Evolutionary conservation across 2,329 filamentous ascomycete species (phyloP), one percentile per base, ranked within the genome.

Genomic region (Orbilia quercus): DNA sequence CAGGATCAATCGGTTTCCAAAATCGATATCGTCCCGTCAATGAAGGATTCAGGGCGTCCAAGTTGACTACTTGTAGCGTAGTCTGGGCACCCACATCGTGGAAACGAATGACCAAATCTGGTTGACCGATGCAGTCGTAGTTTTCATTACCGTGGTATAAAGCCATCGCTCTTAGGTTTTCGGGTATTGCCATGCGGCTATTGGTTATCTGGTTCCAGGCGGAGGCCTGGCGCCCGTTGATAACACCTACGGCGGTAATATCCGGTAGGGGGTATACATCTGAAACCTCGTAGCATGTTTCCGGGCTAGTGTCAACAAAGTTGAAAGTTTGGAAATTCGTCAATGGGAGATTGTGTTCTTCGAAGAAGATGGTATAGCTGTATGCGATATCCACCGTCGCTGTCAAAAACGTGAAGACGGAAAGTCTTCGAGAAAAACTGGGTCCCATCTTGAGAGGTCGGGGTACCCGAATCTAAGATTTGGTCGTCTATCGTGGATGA

Each of bases 61-160:
- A n/a, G 23, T 60, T 53, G 1, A 66, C 40, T 2, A 66, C 44
- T 20, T 73, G 69, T 14, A 44, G 23, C 5, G 53, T 42, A 2
- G 48, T 62, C 12, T 28, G 44, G 1, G 48, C 45, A 6, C 42
- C 36, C 5, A 50, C 18, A n/a, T 73, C 69, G 7, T 55, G n/a
- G 16, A 73, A 73, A 2, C 69, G 53, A 22, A 73, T 73, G n/a
- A 73, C 7, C 1, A 50, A 20, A 18, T 59, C 54, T 0, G 69
- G 60, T 4, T 4, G 11, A 12, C 60, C 60, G n/a, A 55, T 12
- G 47, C 69, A 73, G 4, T 66, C 57, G 12, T 16, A 50, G 9
- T 64, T 64, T 1, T 44, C 25, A 1, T n/a, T 23, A 7, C 51
- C 67, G 1, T 45, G 4, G 12, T 62, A 73, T 9, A 73, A 38